These are phyloP conservation scores for Cubamyces lactineus DNA, from an alignment of 768 basidiomycete genomes.

Conservation along the genomic window DNA sequence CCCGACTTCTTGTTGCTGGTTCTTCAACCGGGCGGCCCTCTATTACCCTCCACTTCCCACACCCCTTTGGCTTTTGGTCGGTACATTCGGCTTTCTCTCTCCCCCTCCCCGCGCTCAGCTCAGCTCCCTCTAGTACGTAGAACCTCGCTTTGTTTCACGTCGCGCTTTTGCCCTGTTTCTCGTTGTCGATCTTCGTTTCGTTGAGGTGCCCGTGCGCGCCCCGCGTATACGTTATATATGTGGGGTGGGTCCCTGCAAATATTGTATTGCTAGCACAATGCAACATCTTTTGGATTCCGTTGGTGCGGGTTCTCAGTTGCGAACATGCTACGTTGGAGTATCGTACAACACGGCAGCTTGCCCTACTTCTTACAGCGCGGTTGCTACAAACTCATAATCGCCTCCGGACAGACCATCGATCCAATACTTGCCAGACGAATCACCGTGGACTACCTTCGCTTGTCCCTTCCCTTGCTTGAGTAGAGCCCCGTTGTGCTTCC, in stretches of 20 bases:
- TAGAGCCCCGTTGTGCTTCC: background rate
- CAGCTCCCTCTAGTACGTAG: conserved; percentile 3
- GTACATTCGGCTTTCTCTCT: background rate
- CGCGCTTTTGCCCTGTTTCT: background rate
- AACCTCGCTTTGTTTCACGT: conserved; percentile 14
- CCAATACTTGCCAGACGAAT: conserved; percentile 17
- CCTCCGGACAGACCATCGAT: conserved; percentile 10
- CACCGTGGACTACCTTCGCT: background rate
- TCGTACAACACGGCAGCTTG: background rate
- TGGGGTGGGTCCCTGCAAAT: conserved; percentile 20
- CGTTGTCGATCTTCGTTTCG: conserved; percentile 1
- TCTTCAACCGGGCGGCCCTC: conserved; percentile 18
- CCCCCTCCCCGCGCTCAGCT: background rate
- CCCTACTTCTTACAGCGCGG: background rate
- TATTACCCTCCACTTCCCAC: conserved; percentile 1
- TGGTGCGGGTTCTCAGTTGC: background rate
- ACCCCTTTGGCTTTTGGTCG: conserved; percentile 2
- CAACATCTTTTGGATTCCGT: conserved; percentile 16
- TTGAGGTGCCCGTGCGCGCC: conserved; percentile 2
- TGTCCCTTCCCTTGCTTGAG: background rate
- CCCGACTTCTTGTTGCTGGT: conserved; percentile 24
- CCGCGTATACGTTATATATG: conserved; percentile 3
- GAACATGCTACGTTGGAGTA: too few species aligned
- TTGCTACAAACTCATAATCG: conserved; percentile 12
- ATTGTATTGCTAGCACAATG: conserved; percentile 29